These are phyloP conservation scores for Boletellus deceptivus DNA, from an alignment of 1,284 basidiomycete genomes.

Conservation along the genomic window DNA sequence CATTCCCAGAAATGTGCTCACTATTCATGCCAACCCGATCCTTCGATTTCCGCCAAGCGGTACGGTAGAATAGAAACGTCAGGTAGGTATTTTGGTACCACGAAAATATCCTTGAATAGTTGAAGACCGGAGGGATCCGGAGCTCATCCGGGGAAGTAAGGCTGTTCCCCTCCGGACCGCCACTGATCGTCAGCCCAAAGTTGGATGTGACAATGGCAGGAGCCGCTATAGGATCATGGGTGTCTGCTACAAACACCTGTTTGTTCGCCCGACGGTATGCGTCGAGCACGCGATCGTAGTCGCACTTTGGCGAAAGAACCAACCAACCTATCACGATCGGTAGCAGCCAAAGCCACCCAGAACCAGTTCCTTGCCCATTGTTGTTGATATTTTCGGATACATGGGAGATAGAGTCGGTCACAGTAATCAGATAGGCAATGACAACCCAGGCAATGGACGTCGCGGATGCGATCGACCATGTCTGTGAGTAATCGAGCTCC, in stretches of 20 bases:
- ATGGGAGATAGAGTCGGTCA: constrained; percentile 38
- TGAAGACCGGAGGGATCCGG: constrained; percentile 30
- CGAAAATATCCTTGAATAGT: constrained; percentile 29
- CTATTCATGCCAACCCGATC: constrained; percentile 5
- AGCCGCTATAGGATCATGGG: not conserved
- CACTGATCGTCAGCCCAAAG: constrained; percentile 22
- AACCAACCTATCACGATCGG: constrained; percentile 43
- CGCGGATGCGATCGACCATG: constrained; percentile 41
- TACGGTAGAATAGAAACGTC: constrained; percentile 21
- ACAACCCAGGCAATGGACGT: constrained; percentile 42
- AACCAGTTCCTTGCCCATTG: constrained; percentile 38
- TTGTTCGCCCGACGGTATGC: constrained; percentile 36
- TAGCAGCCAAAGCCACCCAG: constrained; percentile 43
- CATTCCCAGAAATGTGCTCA: not conserved
- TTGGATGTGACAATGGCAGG: constrained; percentile 7
- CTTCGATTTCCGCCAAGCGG: constrained; percentile 15
- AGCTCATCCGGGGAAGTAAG: constrained; percentile 20
- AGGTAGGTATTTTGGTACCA: constrained; percentile 26
- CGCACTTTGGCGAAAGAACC: constrained; percentile 41
- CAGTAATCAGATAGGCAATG: constrained; percentile 42
- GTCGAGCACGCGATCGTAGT: constrained; percentile 30
- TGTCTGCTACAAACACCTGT: constrained; percentile 5
- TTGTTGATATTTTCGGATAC: constrained; percentile 24
- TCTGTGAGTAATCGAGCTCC: constrained; percentile 29
- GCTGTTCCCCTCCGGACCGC: constrained; percentile 1